A percentile compares a stretch with the other conserved stretches of the same genome.
Evolutionary conservation across 2,329 filamentous ascomycete species (phyloP).

Genomic region (Epichloe elymi): DNA sequence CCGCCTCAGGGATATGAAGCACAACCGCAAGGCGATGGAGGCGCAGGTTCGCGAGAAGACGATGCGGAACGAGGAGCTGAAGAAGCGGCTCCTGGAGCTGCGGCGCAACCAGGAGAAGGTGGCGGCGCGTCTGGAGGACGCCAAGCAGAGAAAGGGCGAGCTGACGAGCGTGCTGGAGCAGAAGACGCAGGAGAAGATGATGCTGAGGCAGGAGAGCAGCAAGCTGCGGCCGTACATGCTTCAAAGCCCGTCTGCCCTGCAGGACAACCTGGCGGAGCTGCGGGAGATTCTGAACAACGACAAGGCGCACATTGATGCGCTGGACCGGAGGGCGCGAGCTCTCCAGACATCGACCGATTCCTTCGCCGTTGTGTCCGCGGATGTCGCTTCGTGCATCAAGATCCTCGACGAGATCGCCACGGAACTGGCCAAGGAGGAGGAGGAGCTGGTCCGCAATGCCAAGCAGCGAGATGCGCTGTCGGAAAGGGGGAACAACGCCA

Average conservation of each 20-base stretch:
- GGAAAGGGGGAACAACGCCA: slow-evolving; percentile 77
- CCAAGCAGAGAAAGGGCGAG: slow-evolving; percentile 66
- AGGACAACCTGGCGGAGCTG: slow-evolving; percentile 69
- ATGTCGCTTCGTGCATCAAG: slow-evolving; percentile 80
- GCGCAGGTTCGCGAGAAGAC: slow-evolving; percentile 73
- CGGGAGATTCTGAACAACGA: slow-evolving; percentile 65
- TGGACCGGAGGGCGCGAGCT: slow-evolving; percentile 78
- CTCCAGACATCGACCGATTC: slow-evolving; percentile 87
- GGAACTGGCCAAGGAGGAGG: slow-evolving; percentile 85
- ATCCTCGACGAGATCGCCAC: slow-evolving; percentile 73
- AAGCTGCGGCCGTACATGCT: slow-evolving; percentile 88
- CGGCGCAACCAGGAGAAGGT: slow-evolving; percentile 73
- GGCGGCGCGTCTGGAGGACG: slow-evolving; percentile 67
- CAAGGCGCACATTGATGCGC: slow-evolving; percentile 71
- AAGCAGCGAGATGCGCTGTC: slow-evolving; percentile 77
- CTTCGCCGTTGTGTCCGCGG: slow-evolving; percentile 69
- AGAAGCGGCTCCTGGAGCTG: slow-evolving; percentile 67
- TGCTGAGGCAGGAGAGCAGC: slow-evolving; percentile 68
- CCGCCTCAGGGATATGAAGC: slow-evolving; percentile 66
- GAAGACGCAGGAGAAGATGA: slow-evolving; percentile 55
- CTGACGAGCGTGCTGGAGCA: slow-evolving; percentile 61
- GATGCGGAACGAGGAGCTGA: slow-evolving; percentile 74
- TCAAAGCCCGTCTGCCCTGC: slow-evolving; percentile 73
- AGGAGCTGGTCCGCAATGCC: slow-evolving; percentile 68
- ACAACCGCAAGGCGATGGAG: slow-evolving; percentile 69